Evolutionary conservation across 768 basidiomycete species (phyloP), one percentile per base, ranked within the genome.

Genomic region (Suillus paluster): DNA sequence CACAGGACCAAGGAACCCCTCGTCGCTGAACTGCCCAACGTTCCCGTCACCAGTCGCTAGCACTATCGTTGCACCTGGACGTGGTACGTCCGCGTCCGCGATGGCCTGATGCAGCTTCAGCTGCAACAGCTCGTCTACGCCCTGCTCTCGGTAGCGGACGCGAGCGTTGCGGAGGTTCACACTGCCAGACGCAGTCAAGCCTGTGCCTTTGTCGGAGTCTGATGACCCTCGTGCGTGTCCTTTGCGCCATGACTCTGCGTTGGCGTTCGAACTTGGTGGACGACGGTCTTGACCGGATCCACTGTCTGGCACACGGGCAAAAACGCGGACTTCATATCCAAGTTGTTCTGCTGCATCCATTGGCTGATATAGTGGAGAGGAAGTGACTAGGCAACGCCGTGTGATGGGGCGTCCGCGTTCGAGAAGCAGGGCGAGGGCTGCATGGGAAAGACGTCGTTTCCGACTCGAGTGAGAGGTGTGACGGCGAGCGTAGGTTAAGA

Each of bases 41-140:
- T 94, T 93, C 25, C 94, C 95, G 73, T 99, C 96, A 5, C 96
- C 96, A 0, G 96, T 97, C 1, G 94, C 96, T 46, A 98, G 84
- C 49, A 97, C 90, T 67, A 97, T 91, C 21, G 92, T 94, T 14
- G 88, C 84, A 3, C 86, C 84, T 12, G 78, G 69, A 0, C 87
- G 87, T 2, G 85, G 87, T 1, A 83, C 80, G 64, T 93, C 90
- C 8, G 84, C 82, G 48, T 84, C 86, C 11, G 90, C 87, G 57
- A 98, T 80, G 12, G 90, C 89, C 72, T 96, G 94, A 66, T 95
- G 89, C 34, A 98, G 81, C 73, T 99, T 97, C 61, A 98, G 81
- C 75, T 97, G 95, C 55, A 99, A 77, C 27, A 97, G 82, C 77
- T 99, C 96, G 72, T 99, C 96, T 3, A 99, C 96, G 12, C 94